Base-by-base conservation (phyloP, 306 rosid genomes). In the Morella rubra region DNA sequence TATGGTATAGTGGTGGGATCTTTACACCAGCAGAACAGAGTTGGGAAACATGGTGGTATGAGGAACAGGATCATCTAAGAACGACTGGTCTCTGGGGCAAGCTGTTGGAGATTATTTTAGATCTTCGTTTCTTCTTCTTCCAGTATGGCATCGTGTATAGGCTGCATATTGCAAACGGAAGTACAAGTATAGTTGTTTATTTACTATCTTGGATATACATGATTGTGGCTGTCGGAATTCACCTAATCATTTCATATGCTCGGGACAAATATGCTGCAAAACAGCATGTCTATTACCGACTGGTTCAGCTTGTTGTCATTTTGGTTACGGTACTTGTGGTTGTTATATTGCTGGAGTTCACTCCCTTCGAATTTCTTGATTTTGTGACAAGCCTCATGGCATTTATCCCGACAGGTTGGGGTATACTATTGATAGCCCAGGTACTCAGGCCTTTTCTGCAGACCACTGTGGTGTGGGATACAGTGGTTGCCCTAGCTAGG, bases 1-100 rank as follows among this genome's bases (percentile, higher is more conserved):
- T 91, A 79, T 94, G 96, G 96, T 81, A 69, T 82, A 80, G 91
- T 1, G 91, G 98, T 51, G 97, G 96, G 74, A 82, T 81, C 32
- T 90, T 90, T 76, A 72, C 80, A 60, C 87, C 90, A 76, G 89
- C 90, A 52, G 98, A 91, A 66, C 82, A 78, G 72, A 90, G 98
- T 90, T 94, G 98, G 98, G 94, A 89, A 84, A 85, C 91, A 71
- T 94, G 98, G 98, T 94, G 98, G 97, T 79, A 85, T 15, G 97
- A 94, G 75, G 98, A 94, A 81, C 97, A 94, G 81, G 97, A 88
- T 80, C 98, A 94, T 88, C 80, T 91, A 51, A 87, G 84, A 86
- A 89, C 94, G 45, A 94, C 98, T 4, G 98, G 98, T 65, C 90
- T 94, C 68, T 94, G 98, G 98, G 98, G 97, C 71, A 94, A 94